A percentile compares a stretch with the other conserved stretches of the same genome.
These are phyloP conservation scores for Penicillium longicatenatum DNA, from an alignment of 495 filamentous ascomycete species.

Conservation along the genomic window DNA sequence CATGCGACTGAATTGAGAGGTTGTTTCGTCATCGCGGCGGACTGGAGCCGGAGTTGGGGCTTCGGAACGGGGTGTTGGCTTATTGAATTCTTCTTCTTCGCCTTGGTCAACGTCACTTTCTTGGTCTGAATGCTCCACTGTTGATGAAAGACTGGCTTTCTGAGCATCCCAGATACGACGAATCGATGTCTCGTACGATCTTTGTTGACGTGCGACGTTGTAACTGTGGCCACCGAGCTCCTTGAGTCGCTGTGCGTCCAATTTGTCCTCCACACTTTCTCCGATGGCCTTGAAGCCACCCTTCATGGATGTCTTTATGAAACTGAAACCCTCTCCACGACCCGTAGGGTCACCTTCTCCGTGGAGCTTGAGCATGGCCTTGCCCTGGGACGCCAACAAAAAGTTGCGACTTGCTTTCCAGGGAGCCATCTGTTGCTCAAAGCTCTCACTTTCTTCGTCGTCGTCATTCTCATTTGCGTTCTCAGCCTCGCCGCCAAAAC, in stretches of 20 bases:
- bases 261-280: conserved; percentile 83
- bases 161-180: conserved; percentile 88
- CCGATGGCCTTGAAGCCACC: conserved; percentile 91
- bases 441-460: conserved; percentile 64
- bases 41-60: conserved; percentile 56
- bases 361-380: conserved; percentile 94
- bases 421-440: conserved; percentile 89
- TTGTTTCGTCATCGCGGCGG: conserved; percentile 73
- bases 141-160: conserved; percentile 70
- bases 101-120: conserved; percentile 70
- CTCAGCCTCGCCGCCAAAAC: conserved; percentile 72
- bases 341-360: conserved; percentile 96
- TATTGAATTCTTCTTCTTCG: conserved; percentile 63
- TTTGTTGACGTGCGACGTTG: conserved; percentile 91
- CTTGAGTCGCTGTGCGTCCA: conserved; percentile 79
- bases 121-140: conserved; percentile 59
- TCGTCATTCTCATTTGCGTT: conserved; percentile 70
- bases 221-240: conserved; percentile 94
- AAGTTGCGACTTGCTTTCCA: conserved; percentile 97
- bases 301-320: conserved; percentile 98
- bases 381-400: conserved; percentile 86
- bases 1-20: conserved; percentile 80
- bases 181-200: conserved; percentile 84
- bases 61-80: conserved; percentile 64
- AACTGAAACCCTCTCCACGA: conserved; percentile 89